Evolutionary conservation across 495 filamentous ascomycete genomes (phyloP).

Genomic region (Aspergillus carlsbadensis): DNA sequence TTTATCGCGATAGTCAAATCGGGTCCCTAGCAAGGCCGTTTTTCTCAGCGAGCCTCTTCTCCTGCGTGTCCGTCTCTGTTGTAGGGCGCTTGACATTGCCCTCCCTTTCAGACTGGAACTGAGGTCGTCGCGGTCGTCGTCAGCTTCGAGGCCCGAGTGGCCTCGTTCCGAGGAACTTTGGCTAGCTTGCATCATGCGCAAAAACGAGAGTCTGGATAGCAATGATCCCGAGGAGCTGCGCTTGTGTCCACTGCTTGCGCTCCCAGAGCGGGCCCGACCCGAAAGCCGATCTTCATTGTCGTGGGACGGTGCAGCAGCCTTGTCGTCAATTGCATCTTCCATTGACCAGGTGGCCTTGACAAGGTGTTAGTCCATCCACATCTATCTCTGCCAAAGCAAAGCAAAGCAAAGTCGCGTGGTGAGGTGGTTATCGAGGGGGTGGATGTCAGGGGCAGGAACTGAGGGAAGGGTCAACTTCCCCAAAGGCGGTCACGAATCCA

Average conservation of each 20-base stretch:
- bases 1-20: slow-evolving; percentile 50
- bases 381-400: slow-evolving; percentile 11
- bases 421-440: neutral
- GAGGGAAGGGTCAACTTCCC: neutral
- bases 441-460: neutral
- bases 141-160: slow-evolving; percentile 41
- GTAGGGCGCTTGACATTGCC: slow-evolving; percentile 53
- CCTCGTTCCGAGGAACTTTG: slow-evolving; percentile 36
- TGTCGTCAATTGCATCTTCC: slow-evolving; percentile 36
- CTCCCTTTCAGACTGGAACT: slow-evolving; percentile 38
- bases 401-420: neutral
- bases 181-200: slow-evolving; percentile 50
- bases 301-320: slow-evolving; percentile 27
- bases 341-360: slow-evolving; percentile 32
- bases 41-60: slow-evolving; percentile 79
- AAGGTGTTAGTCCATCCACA: slow-evolving; percentile 23
- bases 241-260: slow-evolving; percentile 54
- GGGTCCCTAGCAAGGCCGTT: slow-evolving; percentile 72
- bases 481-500: slow-evolving; percentile 1
- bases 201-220: slow-evolving; percentile 52
- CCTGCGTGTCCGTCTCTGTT: slow-evolving; percentile 65
- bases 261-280: slow-evolving; percentile 38
- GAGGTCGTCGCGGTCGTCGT: slow-evolving; percentile 35
- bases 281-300: slow-evolving; percentile 25
- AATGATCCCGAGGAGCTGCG: slow-evolving; percentile 64